phyloP scores from a whole-genome alignment of 1,284 basidiomycete genomes.

The Cryptococcus sp. region DNA sequence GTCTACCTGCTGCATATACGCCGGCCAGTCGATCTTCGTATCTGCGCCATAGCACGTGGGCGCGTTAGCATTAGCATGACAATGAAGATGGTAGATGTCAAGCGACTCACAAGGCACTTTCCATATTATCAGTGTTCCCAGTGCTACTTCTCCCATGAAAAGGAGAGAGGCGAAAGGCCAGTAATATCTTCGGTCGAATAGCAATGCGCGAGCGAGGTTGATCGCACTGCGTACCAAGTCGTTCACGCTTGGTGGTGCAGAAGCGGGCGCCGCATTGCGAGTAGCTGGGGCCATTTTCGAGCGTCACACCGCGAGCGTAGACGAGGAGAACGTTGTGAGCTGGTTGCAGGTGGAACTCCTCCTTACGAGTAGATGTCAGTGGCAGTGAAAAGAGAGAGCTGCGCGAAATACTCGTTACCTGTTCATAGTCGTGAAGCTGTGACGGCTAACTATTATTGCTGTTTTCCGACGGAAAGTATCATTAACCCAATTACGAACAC shows the following conservation, averaged over 20 bases:
- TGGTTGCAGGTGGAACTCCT: too few relatives aligned
- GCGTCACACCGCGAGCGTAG: too few relatives aligned
- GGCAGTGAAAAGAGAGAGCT: too few relatives aligned
- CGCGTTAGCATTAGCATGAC: not conserved
- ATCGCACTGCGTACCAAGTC: not conserved
- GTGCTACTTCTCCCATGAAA: slow-evolving; percentile 67
- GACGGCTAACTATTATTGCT: too few relatives aligned
- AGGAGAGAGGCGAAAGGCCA: slow-evolving; percentile 65
- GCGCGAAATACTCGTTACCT: too few relatives aligned
- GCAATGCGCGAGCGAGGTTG: slow-evolving; percentile 40
- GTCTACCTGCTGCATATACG: slow-evolving; percentile 67
- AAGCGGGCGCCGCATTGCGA: too few relatives aligned
- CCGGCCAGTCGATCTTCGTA: slow-evolving; percentile 91
- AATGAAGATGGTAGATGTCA: not conserved
- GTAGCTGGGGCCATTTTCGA: too few relatives aligned
- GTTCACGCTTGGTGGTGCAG: not conserved
- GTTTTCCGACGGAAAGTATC: too few relatives aligned
- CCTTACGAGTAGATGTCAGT: too few relatives aligned
- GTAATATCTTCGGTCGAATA: slow-evolving; percentile 66
- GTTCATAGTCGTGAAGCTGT: too few relatives aligned
- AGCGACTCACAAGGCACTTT: slow-evolving; percentile 72
- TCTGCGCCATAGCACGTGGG: slow-evolving; percentile 59
- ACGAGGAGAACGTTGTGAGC: too few relatives aligned
- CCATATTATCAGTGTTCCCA: slow-evolving; percentile 74
- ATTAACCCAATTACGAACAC: too few relatives aligned